Percentiles rank a stretch among this genome's conserved stretches.
These are phyloP conservation scores for Neospora caninum DNA, from an alignment of 169 alveolate species.

Conservation along the genomic window DNA sequence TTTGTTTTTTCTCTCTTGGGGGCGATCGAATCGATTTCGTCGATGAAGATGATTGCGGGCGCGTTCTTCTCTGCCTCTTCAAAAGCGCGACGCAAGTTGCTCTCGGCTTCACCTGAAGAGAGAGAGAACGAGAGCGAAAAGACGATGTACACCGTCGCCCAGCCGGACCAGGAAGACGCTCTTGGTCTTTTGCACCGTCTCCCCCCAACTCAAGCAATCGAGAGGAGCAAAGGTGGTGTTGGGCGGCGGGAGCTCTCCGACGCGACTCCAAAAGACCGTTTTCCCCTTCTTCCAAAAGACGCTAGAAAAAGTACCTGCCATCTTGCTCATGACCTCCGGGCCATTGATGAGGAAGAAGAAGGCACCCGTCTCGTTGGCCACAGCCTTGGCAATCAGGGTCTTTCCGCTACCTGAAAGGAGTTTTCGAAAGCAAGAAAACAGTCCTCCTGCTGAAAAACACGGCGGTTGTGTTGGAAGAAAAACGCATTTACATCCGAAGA, in stretches of 20 bases:
- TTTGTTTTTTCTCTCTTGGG: slow-evolving; percentile 99
- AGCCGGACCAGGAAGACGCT: too few species aligned
- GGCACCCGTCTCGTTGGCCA: slow-evolving; percentile 95
- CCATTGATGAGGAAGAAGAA: slow-evolving; percentile 81
- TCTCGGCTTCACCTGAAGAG: slow-evolving; percentile 96
- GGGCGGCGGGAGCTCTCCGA: too few species aligned
- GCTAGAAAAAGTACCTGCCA: slow-evolving; percentile 81
- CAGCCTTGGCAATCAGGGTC: slow-evolving; percentile 99
- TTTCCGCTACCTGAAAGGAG: slow-evolving; percentile 95
- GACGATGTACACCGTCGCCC: too few species aligned
- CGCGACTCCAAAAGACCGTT: too few species aligned
- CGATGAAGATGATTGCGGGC: slow-evolving; percentile 99
- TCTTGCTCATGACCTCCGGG: slow-evolving; percentile 96
- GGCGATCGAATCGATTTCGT: slow-evolving; percentile 99
- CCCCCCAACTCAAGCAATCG: too few species aligned
- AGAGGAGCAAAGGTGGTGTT: too few species aligned
- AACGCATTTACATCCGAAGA: too few species aligned
- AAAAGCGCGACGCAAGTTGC: slow-evolving; percentile 97
- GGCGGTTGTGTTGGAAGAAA: too few species aligned
- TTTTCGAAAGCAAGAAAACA: too few species aligned
- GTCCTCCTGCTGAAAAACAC: too few species aligned
- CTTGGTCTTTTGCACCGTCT: too few species aligned
- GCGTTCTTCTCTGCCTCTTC: slow-evolving; percentile 99
- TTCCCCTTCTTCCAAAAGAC: too few species aligned
- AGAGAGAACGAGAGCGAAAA: slow-evolving; percentile 77